phyloP scores from a whole-genome alignment of 1,139 yeast genomes.

The Suhomyces bokatorum region DNA sequence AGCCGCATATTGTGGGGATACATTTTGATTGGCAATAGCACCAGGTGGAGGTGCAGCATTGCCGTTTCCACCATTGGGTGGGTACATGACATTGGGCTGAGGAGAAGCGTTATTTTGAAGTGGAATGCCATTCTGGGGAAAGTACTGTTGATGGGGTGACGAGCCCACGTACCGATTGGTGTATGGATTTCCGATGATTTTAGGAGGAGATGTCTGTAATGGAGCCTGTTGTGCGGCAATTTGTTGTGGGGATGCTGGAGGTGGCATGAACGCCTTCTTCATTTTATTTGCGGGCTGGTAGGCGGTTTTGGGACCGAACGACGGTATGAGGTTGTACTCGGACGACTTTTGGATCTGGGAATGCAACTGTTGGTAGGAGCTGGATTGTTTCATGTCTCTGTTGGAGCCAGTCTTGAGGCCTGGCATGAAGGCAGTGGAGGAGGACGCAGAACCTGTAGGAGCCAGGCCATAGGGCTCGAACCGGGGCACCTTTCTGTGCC shows the following conservation, averaged over 20 bases:
- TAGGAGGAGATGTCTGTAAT: constrained; percentile 9
- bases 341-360: constrained; percentile 37
- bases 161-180: constrained; percentile 2
- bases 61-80: background rate
- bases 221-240: background rate
- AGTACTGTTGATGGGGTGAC: constrained; percentile 7
- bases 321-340: constrained; percentile 38
- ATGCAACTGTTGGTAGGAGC: constrained; percentile 44
- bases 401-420: constrained; percentile 41
- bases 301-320: constrained; percentile 28
- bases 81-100: background rate
- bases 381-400: constrained; percentile 41
- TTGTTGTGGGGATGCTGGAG: constrained; percentile 6
- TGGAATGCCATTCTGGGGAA: constrained; percentile 1
- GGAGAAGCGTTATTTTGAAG: background rate
- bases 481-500: constrained; percentile 50
- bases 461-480: constrained; percentile 50
- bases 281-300: constrained; percentile 39
- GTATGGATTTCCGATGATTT: constrained; percentile 3
- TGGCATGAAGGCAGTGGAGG: constrained; percentile 38
- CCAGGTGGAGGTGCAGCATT: background rate
- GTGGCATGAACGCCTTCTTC: constrained; percentile 20
- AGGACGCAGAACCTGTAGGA: constrained; percentile 16
- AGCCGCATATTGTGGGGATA: background rate
- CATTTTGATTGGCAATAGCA: background rate